phyloP scores from a whole-genome alignment of 2,329 filamentous ascomycete genomes.

The Pseudogymnoascus destructans region DNA sequence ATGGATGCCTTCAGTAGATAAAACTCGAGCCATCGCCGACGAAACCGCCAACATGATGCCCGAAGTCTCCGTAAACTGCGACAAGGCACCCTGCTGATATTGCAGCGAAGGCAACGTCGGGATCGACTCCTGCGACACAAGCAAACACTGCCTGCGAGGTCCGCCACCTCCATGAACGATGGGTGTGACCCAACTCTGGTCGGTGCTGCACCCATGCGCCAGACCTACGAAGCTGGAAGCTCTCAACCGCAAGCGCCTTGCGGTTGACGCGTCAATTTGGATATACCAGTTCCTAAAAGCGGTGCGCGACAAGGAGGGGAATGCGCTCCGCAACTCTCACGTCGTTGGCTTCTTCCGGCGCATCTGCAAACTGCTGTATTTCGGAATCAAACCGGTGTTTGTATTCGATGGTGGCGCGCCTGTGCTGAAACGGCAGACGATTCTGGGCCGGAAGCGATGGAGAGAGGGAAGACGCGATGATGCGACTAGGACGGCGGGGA shows the following conservation, averaged over 20 bases:
- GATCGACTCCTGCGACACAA: neutral
- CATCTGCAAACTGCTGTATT: constrained; percentile 95
- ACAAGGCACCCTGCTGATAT: neutral
- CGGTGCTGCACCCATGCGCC: constrained; percentile 85
- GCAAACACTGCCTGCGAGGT: neutral
- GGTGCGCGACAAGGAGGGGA: constrained; percentile 95
- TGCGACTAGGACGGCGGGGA: constrained; percentile 81
- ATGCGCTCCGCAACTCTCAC: constrained; percentile 89
- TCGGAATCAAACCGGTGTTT: constrained; percentile 91
- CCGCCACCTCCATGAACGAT: constrained; percentile 36
- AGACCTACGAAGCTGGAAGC: constrained; percentile 93
- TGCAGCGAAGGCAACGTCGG: neutral
- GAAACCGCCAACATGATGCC: neutral
- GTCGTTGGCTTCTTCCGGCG: constrained; percentile 95
- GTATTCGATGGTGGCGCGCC: constrained; percentile 96
- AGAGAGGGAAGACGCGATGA: constrained; percentile 85
- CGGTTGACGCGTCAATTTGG: constrained; percentile 97
- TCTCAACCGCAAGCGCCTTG: constrained; percentile 88
- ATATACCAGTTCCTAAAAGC: constrained; percentile 99
- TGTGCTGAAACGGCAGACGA: constrained; percentile 78
- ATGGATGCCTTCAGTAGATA: neutral
- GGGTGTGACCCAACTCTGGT: constrained; percentile 98
- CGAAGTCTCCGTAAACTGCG: neutral
- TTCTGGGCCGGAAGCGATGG: constrained; percentile 61
- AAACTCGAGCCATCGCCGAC: neutral